These are phyloP conservation scores for Crassisporium funariophilum DNA, from an alignment of 768 basidiomycete species.

Conservation along the genomic window DNA sequence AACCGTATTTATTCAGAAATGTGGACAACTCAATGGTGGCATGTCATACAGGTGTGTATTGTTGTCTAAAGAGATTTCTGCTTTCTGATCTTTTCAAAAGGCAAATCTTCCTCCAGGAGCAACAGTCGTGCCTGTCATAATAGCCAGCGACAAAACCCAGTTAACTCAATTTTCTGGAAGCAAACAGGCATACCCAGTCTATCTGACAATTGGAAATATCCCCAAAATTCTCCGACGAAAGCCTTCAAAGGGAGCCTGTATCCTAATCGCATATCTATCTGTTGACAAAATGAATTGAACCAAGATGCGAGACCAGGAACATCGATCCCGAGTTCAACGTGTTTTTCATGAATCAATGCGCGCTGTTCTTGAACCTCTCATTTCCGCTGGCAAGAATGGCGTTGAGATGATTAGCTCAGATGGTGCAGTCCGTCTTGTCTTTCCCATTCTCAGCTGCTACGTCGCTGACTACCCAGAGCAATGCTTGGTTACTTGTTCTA, in stretches of 20 bases:
- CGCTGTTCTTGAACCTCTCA: constrained; percentile 32
- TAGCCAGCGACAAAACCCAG: constrained; percentile 39
- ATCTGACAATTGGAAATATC: constrained; percentile 44
- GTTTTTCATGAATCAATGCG: constrained; percentile 40
- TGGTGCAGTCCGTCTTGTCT: constrained; percentile 26
- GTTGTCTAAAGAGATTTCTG: background rate
- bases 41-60: constrained; percentile 33
- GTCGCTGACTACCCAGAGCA: constrained; percentile 42
- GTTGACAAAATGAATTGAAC: constrained; percentile 31
- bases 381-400: constrained; percentile 32
- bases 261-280: constrained; percentile 44
- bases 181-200: constrained; percentile 45
- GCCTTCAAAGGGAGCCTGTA: constrained; percentile 31
- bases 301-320: constrained; percentile 3
- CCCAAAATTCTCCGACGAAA: constrained; percentile 32
- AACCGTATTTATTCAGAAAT: constrained; percentile 35
- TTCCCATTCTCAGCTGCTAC: constrained; percentile 22
- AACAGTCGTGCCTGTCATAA: constrained; percentile 37
- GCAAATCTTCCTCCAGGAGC: constrained; percentile 21
- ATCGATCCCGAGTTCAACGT: constrained; percentile 19
- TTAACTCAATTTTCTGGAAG: no score
- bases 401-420: constrained; percentile 36
- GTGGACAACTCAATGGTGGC: constrained; percentile 41
- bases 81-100: constrained; percentile 4
- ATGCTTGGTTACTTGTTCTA: constrained; percentile 35